These are phyloP conservation scores for California macrophylla DNA, from an alignment of 441 rosid genomes.

Conservation along the genomic window DNA sequence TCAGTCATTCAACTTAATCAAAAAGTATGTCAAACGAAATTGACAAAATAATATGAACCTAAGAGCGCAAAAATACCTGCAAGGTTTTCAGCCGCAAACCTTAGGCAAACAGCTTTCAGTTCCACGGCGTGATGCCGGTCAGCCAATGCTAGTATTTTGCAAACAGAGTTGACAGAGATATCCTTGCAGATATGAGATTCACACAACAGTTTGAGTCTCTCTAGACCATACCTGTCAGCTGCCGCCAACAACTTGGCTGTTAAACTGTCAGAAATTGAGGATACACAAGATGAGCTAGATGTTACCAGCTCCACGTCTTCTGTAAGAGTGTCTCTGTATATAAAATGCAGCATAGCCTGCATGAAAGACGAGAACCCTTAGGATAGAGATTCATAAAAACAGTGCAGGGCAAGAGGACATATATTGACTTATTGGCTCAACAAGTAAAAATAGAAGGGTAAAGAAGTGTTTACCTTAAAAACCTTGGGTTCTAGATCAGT, in stretches of 20 bases:
- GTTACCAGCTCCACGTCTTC: conserved; percentile 59
- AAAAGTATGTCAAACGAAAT: not conserved
- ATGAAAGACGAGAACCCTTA: conserved; percentile 7
- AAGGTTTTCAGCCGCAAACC: conserved; percentile 61
- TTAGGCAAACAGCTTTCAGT: conserved; percentile 71
- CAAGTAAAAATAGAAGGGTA: not conserved
- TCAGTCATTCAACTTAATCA: not conserved
- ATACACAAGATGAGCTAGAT: conserved; percentile 29
- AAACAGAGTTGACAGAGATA: conserved; percentile 67
- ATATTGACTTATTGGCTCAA: not conserved
- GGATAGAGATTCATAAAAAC: not conserved
- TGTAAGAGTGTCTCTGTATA: conserved; percentile 72
- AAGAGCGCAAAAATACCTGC: conserved; percentile 32
- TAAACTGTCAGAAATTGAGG: conserved; percentile 38
- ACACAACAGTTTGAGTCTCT: conserved; percentile 61
- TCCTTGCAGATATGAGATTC: conserved; percentile 68
- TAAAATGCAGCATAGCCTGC: conserved; percentile 79
- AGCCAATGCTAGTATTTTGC: conserved; percentile 76
- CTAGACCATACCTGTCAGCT: conserved; percentile 80
- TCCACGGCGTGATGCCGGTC: conserved; percentile 83
- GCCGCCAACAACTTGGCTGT: conserved; percentile 78
- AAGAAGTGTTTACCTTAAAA: conserved; percentile 52
- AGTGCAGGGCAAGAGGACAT: not conserved
- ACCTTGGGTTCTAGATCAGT: conserved; percentile 79
- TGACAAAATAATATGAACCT: conserved; percentile 10